phyloP scores from a whole-genome alignment of 495 filamentous ascomycete species.

The Aspergillus homomorphus region DNA sequence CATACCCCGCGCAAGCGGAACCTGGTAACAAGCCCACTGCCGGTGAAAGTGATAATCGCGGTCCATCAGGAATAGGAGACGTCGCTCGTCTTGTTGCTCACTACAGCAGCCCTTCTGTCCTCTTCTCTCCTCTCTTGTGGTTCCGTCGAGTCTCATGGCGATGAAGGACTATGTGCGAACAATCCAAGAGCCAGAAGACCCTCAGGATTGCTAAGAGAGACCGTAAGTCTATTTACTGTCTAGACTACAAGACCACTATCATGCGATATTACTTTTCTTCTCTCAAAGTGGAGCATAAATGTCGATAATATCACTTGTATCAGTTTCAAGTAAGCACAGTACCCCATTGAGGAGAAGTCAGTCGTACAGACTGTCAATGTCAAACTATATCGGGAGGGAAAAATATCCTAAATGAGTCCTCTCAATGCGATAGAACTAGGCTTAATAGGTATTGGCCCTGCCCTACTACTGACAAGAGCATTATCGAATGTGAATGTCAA shows the following conservation, averaged over 20 bases:
- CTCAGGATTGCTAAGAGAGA: neutral
- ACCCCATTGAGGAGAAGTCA: neutral
- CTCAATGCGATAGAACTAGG: neutral
- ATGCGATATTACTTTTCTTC: constrained; percentile 5
- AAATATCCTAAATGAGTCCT: too few relatives aligned
- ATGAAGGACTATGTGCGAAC: too few relatives aligned
- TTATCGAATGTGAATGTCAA: neutral
- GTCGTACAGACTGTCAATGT: neutral
- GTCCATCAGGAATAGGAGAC: neutral
- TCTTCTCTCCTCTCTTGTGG: too few relatives aligned
- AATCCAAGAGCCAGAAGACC: too few relatives aligned
- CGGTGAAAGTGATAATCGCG: constrained; percentile 15
- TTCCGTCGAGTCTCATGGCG: too few relatives aligned
- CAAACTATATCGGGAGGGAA: neutral
- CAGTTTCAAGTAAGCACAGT: constrained; percentile 3
- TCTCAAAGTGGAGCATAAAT: constrained; percentile 7
- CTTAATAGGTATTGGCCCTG: neutral
- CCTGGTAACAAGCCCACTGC: constrained; percentile 15
- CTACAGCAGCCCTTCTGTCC: too few relatives aligned
- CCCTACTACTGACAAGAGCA: neutral
- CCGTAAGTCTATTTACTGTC: neutral
- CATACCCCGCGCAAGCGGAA: constrained; percentile 39
- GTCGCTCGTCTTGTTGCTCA: too few relatives aligned
- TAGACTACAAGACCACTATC: constrained; percentile 12
- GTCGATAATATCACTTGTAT: constrained; percentile 12